Percentiles rank a stretch among this genome's conserved stretches.
These are phyloP conservation scores for Termitomyces sp. DNA, from an alignment of 768 basidiomycete genomes.

Conservation along the genomic window DNA sequence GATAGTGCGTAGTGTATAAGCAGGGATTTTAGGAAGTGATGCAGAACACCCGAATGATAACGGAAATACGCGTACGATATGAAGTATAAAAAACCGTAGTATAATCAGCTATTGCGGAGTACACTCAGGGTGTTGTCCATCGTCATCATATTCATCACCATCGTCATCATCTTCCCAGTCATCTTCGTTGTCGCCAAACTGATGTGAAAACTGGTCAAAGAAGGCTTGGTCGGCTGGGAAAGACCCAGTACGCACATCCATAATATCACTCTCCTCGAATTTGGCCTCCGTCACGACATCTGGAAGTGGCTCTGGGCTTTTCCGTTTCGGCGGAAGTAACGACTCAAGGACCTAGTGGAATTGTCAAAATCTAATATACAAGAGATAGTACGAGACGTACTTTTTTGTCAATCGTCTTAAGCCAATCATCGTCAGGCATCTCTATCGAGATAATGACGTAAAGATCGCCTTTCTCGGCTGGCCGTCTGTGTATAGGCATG, in stretches of 20 bases:
- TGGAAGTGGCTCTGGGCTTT: slow-evolving; percentile 66
- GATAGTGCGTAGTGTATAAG: not conserved
- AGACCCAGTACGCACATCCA: slow-evolving; percentile 78
- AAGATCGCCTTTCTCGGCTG: slow-evolving; percentile 71
- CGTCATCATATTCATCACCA: slow-evolving; percentile 40
- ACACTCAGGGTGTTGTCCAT: slow-evolving; percentile 44
- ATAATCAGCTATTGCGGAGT: slow-evolving; percentile 44
- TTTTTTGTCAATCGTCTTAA: slow-evolving; percentile 53
- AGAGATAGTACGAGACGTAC: slow-evolving; percentile 27
- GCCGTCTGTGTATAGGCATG: slow-evolving; percentile 73
- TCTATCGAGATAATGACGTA: slow-evolving; percentile 81
- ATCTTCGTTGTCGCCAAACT: slow-evolving; percentile 70
- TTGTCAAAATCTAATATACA: not conserved
- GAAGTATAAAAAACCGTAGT: too few relatives aligned
- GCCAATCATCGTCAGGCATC: slow-evolving; percentile 82
- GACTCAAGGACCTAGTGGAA: slow-evolving; percentile 48
- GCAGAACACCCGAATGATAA: too few relatives aligned
- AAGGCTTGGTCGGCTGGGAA: slow-evolving; percentile 68
- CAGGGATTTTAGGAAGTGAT: not conserved
- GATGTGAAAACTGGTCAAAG: slow-evolving; percentile 70
- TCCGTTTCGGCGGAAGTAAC: slow-evolving; percentile 73
- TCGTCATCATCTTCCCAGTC: slow-evolving; percentile 71
- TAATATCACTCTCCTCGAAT: slow-evolving; percentile 73
- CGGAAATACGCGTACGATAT: too few relatives aligned
- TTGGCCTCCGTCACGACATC: slow-evolving; percentile 63